Evolutionary conservation across 768 basidiomycete genomes (phyloP), one percentile per base, ranked within the genome.

Genomic region (Suillus placidus): DNA sequence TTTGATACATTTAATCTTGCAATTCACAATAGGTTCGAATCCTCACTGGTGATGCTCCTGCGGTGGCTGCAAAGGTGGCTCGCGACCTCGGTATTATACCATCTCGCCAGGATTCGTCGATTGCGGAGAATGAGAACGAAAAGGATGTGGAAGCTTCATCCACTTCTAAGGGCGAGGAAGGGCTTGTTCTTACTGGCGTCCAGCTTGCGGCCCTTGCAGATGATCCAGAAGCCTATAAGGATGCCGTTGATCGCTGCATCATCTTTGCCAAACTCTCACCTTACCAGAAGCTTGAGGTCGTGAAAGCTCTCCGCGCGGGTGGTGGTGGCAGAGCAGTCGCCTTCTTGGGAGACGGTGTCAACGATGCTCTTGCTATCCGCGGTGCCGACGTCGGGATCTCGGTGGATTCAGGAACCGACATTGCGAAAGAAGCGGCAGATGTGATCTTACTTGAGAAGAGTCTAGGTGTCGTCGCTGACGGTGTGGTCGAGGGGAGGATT

Each of bases 361-460:
- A 76, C 20, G 75, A 76, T 64, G 75, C 75, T 34, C 62, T 76
- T 61, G 75, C 75, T 43, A 74, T 76, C 60, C 75, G 75, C 12
- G 70, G 76, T 26, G 75, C 75, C 6, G 75, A 76, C 42, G 75
- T 76, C 2, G 75, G 75, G 43, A 77, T 76, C 69, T 76, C 75
- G 18, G 75, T 76, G 66, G 75, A 76, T 51, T 76, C 78, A 35
- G 70, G 75, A 63, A 72, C 71, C 8, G 71, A 78, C 47, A 80
- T 80, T 10, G 77, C 78, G 16, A 79, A 79, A 64, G 79, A 79
- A 58, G 79, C 78, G 26, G 78, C 79, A 3, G 79, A 75, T 51
- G 76, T 76, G 45, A 78, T 78, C 56, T 61, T 79, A 10, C 64
- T 78, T 26, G 78, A 79, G 70, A 78, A 80, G 63, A 80, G 72